phyloP scores from a whole-genome alignment of 768 basidiomycete genomes.

The Asterophora lycoperdoides region DNA sequence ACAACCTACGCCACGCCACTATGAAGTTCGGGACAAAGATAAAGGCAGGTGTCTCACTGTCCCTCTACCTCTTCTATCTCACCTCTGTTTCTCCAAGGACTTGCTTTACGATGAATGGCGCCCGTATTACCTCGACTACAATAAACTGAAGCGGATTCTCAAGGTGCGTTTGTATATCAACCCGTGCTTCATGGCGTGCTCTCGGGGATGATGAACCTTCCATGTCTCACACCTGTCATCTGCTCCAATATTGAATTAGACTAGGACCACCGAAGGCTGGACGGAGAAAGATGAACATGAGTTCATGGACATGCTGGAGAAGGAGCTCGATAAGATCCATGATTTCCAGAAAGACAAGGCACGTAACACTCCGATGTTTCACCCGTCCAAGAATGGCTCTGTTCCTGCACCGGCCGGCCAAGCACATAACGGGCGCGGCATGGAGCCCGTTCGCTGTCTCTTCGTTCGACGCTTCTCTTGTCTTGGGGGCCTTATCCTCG shows the following conservation, averaged over 20 bases:
- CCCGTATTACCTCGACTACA: slow-evolving; percentile 88
- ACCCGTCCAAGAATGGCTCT: neutral
- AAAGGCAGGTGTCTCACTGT: slow-evolving; percentile 18
- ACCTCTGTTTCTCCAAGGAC: slow-evolving; percentile 45
- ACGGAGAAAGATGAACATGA: slow-evolving; percentile 72
- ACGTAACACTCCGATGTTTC: slow-evolving; percentile 7
- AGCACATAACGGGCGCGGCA: no score
- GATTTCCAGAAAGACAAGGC: slow-evolving; percentile 92
- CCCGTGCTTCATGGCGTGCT: neutral
- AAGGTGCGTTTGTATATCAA: slow-evolving; percentile 47
- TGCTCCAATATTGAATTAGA: slow-evolving; percentile 21
- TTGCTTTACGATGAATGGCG: slow-evolving; percentile 90
- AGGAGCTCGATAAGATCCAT: slow-evolving; percentile 90
- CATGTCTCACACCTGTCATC: no score
- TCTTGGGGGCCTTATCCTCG: neutral
- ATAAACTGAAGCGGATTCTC: slow-evolving; percentile 82
- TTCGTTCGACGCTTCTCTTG: neutral
- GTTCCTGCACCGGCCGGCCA: neutral
- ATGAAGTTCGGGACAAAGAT: slow-evolving; percentile 89
- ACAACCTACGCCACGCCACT: neutral
- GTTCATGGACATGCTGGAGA: slow-evolving; percentile 74
- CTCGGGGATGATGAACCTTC: neutral
- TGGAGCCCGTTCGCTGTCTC: neutral
- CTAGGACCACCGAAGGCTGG: slow-evolving; percentile 59
- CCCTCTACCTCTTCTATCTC: neutral